These are phyloP conservation scores for Babjeviella inositovora DNA, from an alignment of 805 yeast species.

Conservation along the genomic window DNA sequence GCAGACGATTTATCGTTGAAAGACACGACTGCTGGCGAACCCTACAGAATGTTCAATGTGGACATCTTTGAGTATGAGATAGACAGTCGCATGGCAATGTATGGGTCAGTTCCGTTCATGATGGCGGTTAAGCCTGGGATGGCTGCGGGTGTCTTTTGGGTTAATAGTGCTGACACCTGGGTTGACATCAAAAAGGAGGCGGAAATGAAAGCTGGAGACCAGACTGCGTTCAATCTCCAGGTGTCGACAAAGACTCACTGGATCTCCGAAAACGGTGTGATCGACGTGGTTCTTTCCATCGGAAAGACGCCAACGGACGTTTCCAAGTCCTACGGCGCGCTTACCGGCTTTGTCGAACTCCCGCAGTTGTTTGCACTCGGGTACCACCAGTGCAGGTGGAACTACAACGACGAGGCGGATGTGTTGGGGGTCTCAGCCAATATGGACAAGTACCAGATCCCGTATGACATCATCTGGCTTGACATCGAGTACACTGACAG, in stretches of 20 bases:
- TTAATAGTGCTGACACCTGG: constrained; percentile 86
- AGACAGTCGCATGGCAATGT: constrained; percentile 77
- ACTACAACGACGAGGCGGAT: constrained; percentile 79
- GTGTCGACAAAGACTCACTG: constrained; percentile 50
- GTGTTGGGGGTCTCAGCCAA: constrained; percentile 53
- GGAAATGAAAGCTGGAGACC: constrained; percentile 6
- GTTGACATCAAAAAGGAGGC: constrained; percentile 42
- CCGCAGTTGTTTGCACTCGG: constrained; percentile 76
- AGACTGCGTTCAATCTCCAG: constrained; percentile 4
- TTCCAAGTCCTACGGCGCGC: constrained; percentile 38
- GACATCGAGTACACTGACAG: constrained; percentile 85
- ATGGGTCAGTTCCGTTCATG: constrained; percentile 87
- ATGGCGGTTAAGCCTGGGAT: constrained; percentile 42
- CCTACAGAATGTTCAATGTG: constrained; percentile 82
- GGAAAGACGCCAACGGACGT: constrained; percentile 43
- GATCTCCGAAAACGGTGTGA: constrained; percentile 82
- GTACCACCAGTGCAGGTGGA: constrained; percentile 97
- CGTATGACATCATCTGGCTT: constrained; percentile 88
- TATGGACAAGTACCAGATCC: constrained; percentile 63
- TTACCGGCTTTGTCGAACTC: constrained; percentile 60
- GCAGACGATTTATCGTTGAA: constrained; percentile 65
- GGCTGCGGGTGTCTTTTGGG: constrained; percentile 77
- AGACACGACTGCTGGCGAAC: constrained; percentile 50
- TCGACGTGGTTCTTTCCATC: constrained; percentile 60
- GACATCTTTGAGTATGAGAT: constrained; percentile 91